Evolutionary conservation across 140 eudicot genomes (phyloP).

Genomic region (Eryngium alpinum): DNA sequence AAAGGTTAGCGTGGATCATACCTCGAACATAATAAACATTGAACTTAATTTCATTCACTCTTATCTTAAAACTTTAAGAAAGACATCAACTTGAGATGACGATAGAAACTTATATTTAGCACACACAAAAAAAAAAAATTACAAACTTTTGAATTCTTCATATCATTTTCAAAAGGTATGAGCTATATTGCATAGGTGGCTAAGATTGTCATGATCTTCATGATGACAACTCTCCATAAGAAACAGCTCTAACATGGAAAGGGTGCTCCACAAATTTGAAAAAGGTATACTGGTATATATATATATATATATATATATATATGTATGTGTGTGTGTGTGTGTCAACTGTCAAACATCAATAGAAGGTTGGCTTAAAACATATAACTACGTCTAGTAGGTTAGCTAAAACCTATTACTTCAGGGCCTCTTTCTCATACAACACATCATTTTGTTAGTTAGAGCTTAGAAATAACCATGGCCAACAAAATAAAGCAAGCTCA

Average conservation of each 20-base stretch:
- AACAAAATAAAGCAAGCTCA: background rate
- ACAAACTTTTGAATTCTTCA: background rate
- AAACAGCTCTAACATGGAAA: background rate
- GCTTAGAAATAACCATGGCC: background rate
- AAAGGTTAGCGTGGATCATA: background rate
- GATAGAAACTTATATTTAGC: too few relatives aligned
- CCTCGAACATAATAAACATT: background rate
- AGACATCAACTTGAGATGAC: background rate
- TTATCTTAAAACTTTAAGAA: background rate
- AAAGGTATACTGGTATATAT: background rate
- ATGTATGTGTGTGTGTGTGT: too few relatives aligned
- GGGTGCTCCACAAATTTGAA: background rate
- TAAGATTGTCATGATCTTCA: background rate
- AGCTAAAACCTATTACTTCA: background rate
- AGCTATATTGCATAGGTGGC: background rate
- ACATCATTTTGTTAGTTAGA: background rate
- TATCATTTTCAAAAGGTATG: background rate
- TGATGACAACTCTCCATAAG: background rate
- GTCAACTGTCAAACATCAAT: background rate
- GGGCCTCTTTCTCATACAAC: background rate
- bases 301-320: too few relatives aligned
- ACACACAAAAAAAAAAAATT: too few relatives aligned
- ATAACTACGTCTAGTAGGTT: background rate
- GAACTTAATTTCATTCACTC: background rate
- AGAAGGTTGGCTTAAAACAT: background rate